A percentile compares a stretch with the other conserved stretches of the same genome.
Evolutionary conservation across 352 stramenopile genomes (phyloP).

Genomic region (Phytophthora citrophthora): DNA sequence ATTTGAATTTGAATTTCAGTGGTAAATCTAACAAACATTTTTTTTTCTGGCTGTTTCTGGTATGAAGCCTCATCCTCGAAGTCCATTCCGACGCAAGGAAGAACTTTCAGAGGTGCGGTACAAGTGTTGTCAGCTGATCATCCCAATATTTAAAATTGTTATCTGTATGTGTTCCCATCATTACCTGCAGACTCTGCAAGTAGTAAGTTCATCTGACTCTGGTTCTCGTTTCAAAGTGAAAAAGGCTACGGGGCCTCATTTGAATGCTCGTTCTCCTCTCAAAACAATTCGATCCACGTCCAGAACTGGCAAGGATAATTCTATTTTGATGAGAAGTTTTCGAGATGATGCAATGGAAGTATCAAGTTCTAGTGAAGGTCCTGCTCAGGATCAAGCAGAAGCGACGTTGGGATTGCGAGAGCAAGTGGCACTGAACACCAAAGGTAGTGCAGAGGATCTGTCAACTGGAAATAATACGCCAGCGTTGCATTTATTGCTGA

Average conservation of each 20-base stretch:
- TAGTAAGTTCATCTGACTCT: too few relatives aligned
- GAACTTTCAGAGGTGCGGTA: slow-evolving; percentile 40
- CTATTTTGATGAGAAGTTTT: background rate
- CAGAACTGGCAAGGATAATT: background rate
- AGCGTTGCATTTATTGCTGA: background rate
- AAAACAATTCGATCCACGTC: background rate
- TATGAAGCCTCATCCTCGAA: slow-evolving; percentile 41
- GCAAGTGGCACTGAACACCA: background rate
- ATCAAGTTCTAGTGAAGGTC: background rate
- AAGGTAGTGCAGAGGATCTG: background rate
- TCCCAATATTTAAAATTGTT: background rate
- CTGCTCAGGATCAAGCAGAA: background rate
- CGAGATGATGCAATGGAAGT: slow-evolving; percentile 4
- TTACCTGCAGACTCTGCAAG: slow-evolving; percentile 4
- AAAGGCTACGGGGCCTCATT: slow-evolving; percentile 7
- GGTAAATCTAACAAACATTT: background rate
- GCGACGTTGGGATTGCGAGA: background rate
- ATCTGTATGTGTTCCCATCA: background rate
- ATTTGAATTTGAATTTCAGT: background rate
- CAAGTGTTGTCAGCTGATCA: background rate
- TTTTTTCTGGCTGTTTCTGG: background rate
- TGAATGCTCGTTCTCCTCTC: slow-evolving; percentile 25
- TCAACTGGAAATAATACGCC: background rate
- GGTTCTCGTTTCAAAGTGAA: slow-evolving; percentile 22
- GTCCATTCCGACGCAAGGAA: slow-evolving; percentile 49